Evolutionary conservation across 2,329 filamentous ascomycete genomes (phyloP), one percentile per base, ranked within the genome.

Genomic region (Fusarium miscanthi): DNA sequence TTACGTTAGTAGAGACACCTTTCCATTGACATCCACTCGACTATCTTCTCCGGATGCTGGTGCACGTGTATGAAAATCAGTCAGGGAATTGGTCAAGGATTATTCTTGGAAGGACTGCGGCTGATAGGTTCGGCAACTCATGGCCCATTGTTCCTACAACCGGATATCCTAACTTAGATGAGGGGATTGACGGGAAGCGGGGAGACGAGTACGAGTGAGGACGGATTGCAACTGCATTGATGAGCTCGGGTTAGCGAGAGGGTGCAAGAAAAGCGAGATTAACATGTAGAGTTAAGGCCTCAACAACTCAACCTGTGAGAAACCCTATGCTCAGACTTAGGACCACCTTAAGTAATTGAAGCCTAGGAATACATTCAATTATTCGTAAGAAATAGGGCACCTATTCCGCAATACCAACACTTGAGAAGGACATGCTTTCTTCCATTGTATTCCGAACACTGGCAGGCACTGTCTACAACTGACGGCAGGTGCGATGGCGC

Each of bases 31-130:
- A 30, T 35, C 64, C 52, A 48, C 56, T 63, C 63, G 61, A 74
- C 64, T 61, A 46, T 59, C 56, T 58, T 74, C 56, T 68, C 66
- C 69, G 56, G 62, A 63, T 58, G 43, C 54, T 38, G 59, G 43
- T 63, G 72, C 76, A 78, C 76, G 76, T 78, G 76, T 75, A 42
- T 73, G 69, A 58, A 69, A 77, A 74, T 69, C 74, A 74, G 72
- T 77, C 76, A 77, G 63, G 73, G 74, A 63, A 78, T 75, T 77
- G 75, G 76, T 66, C 73, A 61, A 59, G 70, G 67, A 48, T 64
- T 41, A 63, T 56, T 54, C 41, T 56, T 46, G 40, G 49, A 38
- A 38, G 63, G 37, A 51, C 65, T 63, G 41, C 63, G 74, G 70
- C 72, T 69, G 64, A 75, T 74, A 76, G 74, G 67, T 63, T 63